phyloP scores from a whole-genome alignment of 805 yeast species.

The Wickerhamiella slavikovae region DNA sequence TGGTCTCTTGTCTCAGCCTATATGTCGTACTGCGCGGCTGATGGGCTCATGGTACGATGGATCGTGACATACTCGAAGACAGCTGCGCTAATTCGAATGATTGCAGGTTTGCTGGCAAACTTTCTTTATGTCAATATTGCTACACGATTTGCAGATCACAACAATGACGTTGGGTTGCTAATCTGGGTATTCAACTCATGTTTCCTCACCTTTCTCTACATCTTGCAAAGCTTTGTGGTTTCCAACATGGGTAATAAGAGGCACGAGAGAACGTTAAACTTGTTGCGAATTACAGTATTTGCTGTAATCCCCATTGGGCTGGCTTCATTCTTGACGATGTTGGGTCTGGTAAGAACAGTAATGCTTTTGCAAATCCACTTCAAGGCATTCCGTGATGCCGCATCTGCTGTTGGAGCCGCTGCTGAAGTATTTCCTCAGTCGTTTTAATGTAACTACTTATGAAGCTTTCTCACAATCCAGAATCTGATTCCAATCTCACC shows the following conservation, averaged over 20 bases:
- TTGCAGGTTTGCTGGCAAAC: conserved; percentile 59
- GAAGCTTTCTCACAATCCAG: conserved; percentile 3
- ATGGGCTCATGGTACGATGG: conserved; percentile 80
- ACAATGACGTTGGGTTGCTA: conserved; percentile 50
- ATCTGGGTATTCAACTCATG: conserved; percentile 88
- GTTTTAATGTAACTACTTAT: not conserved
- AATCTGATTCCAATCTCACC: conserved; percentile 11
- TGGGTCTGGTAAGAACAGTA: conserved; percentile 55
- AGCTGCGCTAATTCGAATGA: conserved; percentile 74
- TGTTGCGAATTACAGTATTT: conserved; percentile 76
- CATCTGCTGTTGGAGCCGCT: no score
- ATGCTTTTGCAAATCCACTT: conserved; percentile 50
- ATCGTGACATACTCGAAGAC: conserved; percentile 72
- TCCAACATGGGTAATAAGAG: conserved; percentile 24
- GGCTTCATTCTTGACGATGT: conserved; percentile 84
- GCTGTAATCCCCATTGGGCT: conserved; percentile 97
- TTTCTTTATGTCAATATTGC: conserved; percentile 50
- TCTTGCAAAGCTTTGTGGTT: conserved; percentile 73
- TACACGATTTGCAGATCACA: conserved; percentile 49
- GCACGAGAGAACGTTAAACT: conserved; percentile 47
- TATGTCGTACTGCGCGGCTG: conserved; percentile 62
- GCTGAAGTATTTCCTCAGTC: no score
- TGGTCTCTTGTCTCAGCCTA: conserved; percentile 88
- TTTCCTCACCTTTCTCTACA: conserved; percentile 57
- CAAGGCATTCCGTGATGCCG: not conserved